Percentiles rank a stretch among this genome's conserved stretches.
Evolutionary conservation across 108 stramenopile species (phyloP).

Genomic region (Fistulifera solaris): DNA sequence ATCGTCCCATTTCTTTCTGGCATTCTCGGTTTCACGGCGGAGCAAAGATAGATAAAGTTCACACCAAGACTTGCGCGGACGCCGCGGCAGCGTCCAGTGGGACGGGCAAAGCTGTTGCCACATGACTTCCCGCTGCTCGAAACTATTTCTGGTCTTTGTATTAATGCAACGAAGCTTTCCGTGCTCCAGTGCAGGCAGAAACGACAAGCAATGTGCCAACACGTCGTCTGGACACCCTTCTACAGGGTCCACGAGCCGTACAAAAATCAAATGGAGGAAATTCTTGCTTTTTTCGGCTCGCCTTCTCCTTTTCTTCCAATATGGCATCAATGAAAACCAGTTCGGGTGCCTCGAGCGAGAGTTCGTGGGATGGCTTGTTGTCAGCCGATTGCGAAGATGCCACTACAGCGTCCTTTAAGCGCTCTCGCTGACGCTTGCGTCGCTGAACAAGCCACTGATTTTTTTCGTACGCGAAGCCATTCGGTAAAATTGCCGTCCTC

Average conservation of each 20-base stretch:
- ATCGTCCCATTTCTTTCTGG: conserved; percentile 62
- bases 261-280: conserved; percentile 44
- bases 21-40: conserved; percentile 31
- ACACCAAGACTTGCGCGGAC: conserved; percentile 75
- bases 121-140: conserved; percentile 44
- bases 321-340: conserved; percentile 58
- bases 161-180: conserved; percentile 42
- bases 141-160: conserved; percentile 19
- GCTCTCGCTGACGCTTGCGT: conserved; percentile 43
- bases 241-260: conserved; percentile 44
- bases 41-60: conserved; percentile 53
- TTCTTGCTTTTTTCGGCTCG: conserved; percentile 7
- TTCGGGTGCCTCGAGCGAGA: conserved; percentile 19
- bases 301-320: conserved; percentile 44
- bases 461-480: conserved; percentile 58
- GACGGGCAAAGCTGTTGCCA: conserved; percentile 57
- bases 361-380: neutral
- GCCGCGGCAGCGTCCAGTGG: conserved; percentile 66
- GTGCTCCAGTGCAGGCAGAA: conserved; percentile 42
- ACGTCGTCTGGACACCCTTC: conserved; percentile 65
- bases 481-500: conserved; percentile 26
- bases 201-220: conserved; percentile 38
- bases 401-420: conserved; percentile 1
- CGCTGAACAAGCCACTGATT: conserved; percentile 56
- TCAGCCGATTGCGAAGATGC: too few species aligned